Evolutionary conservation across 106 monocot genomes (phyloP), one percentile per base, ranked within the genome.

Genomic region (Posidonia australis): DNA sequence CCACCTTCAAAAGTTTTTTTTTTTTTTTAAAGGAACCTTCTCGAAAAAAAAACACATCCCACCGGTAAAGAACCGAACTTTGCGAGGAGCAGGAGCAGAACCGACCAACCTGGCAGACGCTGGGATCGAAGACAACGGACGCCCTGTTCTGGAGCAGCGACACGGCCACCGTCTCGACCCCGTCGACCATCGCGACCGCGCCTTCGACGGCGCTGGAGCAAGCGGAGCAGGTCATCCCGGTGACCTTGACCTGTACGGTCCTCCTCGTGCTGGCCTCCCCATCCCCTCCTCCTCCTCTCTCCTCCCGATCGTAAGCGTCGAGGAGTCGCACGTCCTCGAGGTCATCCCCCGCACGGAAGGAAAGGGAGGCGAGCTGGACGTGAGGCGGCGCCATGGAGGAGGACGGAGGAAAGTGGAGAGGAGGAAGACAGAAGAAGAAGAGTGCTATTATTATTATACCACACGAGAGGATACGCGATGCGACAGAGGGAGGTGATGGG

Each of bases 191-290:
- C 36, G 59, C 17, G 28, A 81, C 68, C 16, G 88, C 81, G 25
- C 61, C 66, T 70, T 88, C 88, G 5, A 88, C 84, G 44, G 88
- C 63, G 28, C 29, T 71, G 23, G 88, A 79, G 68, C 88, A 88
- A 5, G 88, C 88, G 9, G 88, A 81, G 64, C 88, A 88, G 10
- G 84, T 88, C 88, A 88, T 88, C n/a, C 88, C 88, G 3, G 76
- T 79, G 25, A 88, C 78, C 76, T 67, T 78, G 18, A 88, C 62
- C 60, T 77, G 59, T 45, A 79, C 44, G 24, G 59, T 64, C 68
- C 67, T 49, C 55, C 3, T 53, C 62, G 7, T 41, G 10, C 13
- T 45, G 20, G 44, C 31, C 45, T 27, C 48, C 54, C 54, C 46
- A 32, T 60, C 68, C 55, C 60, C 60, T 30, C 16, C 60, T 42